A percentile compares a stretch with the other conserved stretches of the same genome.
phyloP scores from a whole-genome alignment of 2,329 filamentous ascomycete genomes.

The Proliferodiscus dingleyae region DNA sequence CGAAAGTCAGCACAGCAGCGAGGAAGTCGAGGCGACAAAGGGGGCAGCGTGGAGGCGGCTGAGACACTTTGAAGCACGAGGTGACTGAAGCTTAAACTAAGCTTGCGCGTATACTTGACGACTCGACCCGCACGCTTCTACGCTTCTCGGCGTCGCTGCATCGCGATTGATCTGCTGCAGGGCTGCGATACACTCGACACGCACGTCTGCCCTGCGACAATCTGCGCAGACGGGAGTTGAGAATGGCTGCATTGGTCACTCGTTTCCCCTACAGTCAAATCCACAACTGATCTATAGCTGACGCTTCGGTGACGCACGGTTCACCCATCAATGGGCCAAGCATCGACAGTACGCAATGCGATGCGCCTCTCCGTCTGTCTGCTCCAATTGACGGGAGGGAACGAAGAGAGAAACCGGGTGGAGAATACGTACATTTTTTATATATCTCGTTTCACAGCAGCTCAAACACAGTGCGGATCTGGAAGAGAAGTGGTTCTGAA shows the following conservation, averaged over 20 bases:
- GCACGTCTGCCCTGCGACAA: background rate
- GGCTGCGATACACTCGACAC: background rate
- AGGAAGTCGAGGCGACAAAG: too few relatives aligned
- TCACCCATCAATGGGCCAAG: too few relatives aligned
- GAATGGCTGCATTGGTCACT: too few relatives aligned
- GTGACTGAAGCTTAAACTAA: constrained; percentile 28
- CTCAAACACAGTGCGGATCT: too few relatives aligned
- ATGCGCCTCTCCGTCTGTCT: background rate
- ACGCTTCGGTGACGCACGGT: too few relatives aligned
- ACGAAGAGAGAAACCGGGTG: background rate
- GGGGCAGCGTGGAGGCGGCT: constrained; percentile 3
- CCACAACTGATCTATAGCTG: too few relatives aligned
- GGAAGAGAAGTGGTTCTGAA: background rate
- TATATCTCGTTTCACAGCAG: too few relatives aligned
- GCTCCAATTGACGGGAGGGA: background rate
- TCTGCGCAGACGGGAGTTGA: too few relatives aligned
- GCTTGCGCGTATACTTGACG: constrained; percentile 16
- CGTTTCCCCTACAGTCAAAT: too few relatives aligned
- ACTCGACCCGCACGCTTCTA: too few relatives aligned
- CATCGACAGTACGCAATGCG: background rate
- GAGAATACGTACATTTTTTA: background rate
- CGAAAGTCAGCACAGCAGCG: constrained; percentile 26
- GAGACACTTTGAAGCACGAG: constrained; percentile 27
- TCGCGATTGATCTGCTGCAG: too few relatives aligned
- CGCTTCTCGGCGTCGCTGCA: too few relatives aligned